These are phyloP conservation scores for Aureobasidium sp. DNA, from an alignment of 2,329 filamentous ascomycete genomes.

Conservation along the genomic window DNA sequence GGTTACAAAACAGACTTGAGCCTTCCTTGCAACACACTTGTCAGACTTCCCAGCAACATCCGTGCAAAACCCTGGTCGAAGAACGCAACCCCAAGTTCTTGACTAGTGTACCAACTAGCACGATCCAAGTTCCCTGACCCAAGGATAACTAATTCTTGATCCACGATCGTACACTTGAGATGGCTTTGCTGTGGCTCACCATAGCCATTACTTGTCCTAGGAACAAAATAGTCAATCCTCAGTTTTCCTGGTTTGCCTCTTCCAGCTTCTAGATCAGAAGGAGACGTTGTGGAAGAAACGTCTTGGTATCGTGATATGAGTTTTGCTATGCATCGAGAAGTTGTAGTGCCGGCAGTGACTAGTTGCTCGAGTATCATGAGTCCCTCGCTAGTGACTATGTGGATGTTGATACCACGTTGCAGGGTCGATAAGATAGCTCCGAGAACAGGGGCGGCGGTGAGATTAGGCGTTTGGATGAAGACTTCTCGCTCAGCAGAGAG, in stretches of 20 bases:
- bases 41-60: slow-evolving; percentile 18
- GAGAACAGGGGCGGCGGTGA: slow-evolving; percentile 62
- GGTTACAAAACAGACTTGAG: slow-evolving; percentile 11
- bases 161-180: slow-evolving; percentile 69
- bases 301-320: slow-evolving; percentile 51
- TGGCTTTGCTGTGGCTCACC: slow-evolving; percentile 63
- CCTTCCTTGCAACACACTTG: slow-evolving; percentile 19
- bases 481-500: slow-evolving; percentile 52
- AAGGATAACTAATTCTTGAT: slow-evolving; percentile 59
- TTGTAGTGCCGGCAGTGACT: slow-evolving; percentile 70
- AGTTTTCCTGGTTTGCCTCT: slow-evolving; percentile 42
- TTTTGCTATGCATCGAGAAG: slow-evolving; percentile 54
- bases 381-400: slow-evolving; percentile 29
- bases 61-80: slow-evolving; percentile 37
- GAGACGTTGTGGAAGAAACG: slow-evolving; percentile 21
- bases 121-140: slow-evolving; percentile 81
- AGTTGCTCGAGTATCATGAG: slow-evolving; percentile 62
- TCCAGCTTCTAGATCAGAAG: slow-evolving; percentile 38
- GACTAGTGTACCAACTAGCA: slow-evolving; percentile 80
- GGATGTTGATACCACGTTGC: slow-evolving; percentile 58
- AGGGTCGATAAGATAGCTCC: slow-evolving; percentile 56
- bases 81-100: slow-evolving; percentile 66
- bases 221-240: slow-evolving; percentile 53
- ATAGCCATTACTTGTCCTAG: slow-evolving; percentile 1
- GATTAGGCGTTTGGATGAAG: slow-evolving; percentile 69